Evolutionary conservation across 169 alveolate species (phyloP).

Genomic region (Eimeria falciformis): DNA sequence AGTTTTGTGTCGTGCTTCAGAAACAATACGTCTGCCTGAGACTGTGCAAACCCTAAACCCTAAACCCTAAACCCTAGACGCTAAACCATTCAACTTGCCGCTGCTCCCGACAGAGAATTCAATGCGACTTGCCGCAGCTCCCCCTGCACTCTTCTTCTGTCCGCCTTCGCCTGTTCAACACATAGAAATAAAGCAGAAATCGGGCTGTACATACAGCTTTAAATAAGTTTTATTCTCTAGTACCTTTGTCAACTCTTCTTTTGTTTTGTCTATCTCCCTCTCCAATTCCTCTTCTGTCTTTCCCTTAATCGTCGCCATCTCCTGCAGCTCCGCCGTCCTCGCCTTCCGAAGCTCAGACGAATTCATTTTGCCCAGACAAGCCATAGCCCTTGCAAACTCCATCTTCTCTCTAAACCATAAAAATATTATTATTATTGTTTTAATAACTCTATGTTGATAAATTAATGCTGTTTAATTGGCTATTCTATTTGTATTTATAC

Average conservation of each 20-base stretch:
- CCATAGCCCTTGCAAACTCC: conserved; percentile 77
- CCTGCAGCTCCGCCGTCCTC: conserved; percentile 55
- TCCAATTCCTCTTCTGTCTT: conserved; percentile 65
- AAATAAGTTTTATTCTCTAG: not conserved
- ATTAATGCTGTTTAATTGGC: not conserved
- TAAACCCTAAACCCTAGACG: not conserved
- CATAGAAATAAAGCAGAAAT: not conserved
- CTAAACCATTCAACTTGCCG: not conserved
- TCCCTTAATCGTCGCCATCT: conserved; percentile 75
- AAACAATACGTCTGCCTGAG: conserved; percentile 64
- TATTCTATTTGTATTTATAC: not conserved
- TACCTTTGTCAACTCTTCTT: conserved; percentile 55
- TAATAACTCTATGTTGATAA: not conserved
- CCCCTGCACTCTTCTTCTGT: conserved; percentile 64
- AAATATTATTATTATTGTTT: not conserved
- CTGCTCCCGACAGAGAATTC: conserved; percentile 55
- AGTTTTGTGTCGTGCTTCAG: conserved; percentile 50
- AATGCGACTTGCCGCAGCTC: conserved; percentile 70
- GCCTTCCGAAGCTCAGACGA: conserved; percentile 72
- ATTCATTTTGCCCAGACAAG: conserved; percentile 77
- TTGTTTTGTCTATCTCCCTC: conserved; percentile 58
- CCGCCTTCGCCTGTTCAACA: conserved; percentile 64
- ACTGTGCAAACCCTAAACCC: not conserved
- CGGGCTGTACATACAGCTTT: not conserved
- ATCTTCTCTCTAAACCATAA: conserved; percentile 68